A percentile compares a stretch with the other conserved stretches of the same genome.
Evolutionary conservation across 441 rosid species (phyloP).

Genomic region (Arabidopsis hybrid): DNA sequence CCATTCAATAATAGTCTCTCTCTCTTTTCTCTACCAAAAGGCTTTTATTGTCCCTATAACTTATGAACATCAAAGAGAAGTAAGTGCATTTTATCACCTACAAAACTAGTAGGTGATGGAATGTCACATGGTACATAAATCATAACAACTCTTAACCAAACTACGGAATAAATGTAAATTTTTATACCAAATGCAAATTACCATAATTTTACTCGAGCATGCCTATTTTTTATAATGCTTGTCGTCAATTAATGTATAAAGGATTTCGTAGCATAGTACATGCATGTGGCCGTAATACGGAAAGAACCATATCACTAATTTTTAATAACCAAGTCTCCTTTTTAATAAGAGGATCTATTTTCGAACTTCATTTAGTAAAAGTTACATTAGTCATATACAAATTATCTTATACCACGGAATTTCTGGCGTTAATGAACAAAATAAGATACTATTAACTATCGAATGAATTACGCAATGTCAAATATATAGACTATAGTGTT

Average conservation of each 20-base stretch:
- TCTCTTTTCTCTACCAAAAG: neutral
- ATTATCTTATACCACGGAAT: neutral
- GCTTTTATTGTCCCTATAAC: neutral
- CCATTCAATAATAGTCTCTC: neutral
- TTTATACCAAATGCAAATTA: neutral
- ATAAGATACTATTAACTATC: neutral
- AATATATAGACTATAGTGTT: neutral
- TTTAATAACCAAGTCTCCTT: neutral
- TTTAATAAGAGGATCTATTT: neutral
- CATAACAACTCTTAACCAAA: neutral
- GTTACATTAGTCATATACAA: neutral
- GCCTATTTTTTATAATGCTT: neutral
- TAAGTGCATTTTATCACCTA: neutral
- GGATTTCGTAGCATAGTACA: neutral
- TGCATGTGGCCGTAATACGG: neutral
- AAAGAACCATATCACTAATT: neutral
- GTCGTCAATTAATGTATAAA: neutral
- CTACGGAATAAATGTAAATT: neutral
- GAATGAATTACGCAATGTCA: neutral
- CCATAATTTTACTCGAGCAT: neutral
- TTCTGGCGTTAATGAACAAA: neutral
- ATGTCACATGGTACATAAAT: neutral
- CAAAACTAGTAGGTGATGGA: neutral
- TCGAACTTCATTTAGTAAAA: neutral
- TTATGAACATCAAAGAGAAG: neutral